Percentiles rank a stretch among this genome's conserved stretches.
Evolutionary conservation across 441 rosid genomes (phyloP).

Genomic region (Gossypium schwendimanii): DNA sequence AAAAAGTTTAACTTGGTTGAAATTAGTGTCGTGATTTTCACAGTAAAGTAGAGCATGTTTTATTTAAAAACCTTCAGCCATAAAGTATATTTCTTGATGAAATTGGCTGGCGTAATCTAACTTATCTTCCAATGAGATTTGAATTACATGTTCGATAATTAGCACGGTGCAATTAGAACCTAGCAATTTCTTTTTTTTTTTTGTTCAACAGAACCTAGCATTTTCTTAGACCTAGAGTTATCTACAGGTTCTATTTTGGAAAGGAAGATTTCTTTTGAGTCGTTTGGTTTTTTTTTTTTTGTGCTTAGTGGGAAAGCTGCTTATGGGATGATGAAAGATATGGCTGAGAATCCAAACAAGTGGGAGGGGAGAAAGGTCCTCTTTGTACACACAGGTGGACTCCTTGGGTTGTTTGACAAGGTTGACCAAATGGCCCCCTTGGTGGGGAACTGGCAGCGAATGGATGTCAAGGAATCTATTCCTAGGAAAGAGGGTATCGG

Average conservation of each 20-base stretch:
- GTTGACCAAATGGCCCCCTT: conserved; percentile 67
- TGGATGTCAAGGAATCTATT: conserved; percentile 72
- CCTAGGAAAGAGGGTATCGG: conserved; percentile 64
- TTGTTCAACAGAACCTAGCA: not conserved
- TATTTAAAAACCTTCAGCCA: not conserved
- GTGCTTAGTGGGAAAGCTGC: conserved; percentile 73
- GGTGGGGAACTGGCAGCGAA: conserved; percentile 53
- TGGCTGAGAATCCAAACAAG: conserved; percentile 51
- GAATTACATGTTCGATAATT: not conserved
- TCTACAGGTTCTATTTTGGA: not conserved
- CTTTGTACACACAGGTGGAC: conserved; percentile 85
- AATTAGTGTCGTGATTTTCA: not conserved
- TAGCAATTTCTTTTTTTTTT: not conserved
- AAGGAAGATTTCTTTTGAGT: not conserved
- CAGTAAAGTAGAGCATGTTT: not conserved
- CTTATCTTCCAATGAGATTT: not conserved
- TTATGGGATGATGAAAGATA: conserved; percentile 65
- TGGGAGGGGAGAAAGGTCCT: conserved; percentile 83
- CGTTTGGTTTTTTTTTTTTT: conserved; percentile 1
- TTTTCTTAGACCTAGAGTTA: not conserved
- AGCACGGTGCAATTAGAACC: not conserved
- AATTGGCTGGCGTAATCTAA: not conserved
- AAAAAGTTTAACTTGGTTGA: not conserved
- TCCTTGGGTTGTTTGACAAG: conserved; percentile 69
- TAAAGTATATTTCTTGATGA: not conserved